A percentile compares a stretch with the other conserved stretches of the same genome.
Evolutionary conservation across 768 basidiomycete species (phyloP).

Genomic region (Trametes cubensis): DNA sequence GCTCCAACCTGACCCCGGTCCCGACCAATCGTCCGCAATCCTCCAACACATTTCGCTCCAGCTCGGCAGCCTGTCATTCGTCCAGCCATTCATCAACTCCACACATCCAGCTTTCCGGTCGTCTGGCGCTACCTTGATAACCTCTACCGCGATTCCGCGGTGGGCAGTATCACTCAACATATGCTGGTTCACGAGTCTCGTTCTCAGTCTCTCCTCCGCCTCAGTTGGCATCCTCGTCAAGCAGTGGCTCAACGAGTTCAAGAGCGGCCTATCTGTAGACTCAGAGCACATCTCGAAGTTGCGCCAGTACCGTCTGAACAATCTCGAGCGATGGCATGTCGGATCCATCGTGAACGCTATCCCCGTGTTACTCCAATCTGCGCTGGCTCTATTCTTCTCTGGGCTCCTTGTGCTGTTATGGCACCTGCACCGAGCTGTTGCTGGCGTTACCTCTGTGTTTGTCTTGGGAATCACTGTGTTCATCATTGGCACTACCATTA

Average conservation of each 20-base stretch:
- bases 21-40: not conserved
- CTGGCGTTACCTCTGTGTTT: not conserved
- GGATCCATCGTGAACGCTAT: conserved; percentile 14
- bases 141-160: not conserved
- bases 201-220: conserved; percentile 30
- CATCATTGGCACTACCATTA: not conserved
- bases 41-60: conserved; percentile 13
- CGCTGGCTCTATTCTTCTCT: conserved; percentile 26
- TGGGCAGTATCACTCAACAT: conserved; percentile 26
- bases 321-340: conserved; percentile 24
- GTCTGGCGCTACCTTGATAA: not conserved
- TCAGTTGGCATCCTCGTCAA: conserved; percentile 34
- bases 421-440: conserved; percentile 18
- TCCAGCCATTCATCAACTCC: conserved; percentile 18
- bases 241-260: conserved; percentile 31
- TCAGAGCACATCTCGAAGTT: conserved; percentile 5
- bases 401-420: conserved; percentile 25
- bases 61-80: conserved; percentile 15
- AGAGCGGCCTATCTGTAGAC: not conserved
- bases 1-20: conserved; percentile 18
- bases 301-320: conserved; percentile 26
- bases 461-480: not conserved
- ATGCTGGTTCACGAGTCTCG: conserved; percentile 32
- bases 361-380: conserved; percentile 27
- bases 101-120: conserved; percentile 3